Evolutionary conservation across 371 early-diverging fungal genomes (phyloP), one percentile per base, ranked within the genome.

Genomic region (Apophysomyces ossiformis): DNA sequence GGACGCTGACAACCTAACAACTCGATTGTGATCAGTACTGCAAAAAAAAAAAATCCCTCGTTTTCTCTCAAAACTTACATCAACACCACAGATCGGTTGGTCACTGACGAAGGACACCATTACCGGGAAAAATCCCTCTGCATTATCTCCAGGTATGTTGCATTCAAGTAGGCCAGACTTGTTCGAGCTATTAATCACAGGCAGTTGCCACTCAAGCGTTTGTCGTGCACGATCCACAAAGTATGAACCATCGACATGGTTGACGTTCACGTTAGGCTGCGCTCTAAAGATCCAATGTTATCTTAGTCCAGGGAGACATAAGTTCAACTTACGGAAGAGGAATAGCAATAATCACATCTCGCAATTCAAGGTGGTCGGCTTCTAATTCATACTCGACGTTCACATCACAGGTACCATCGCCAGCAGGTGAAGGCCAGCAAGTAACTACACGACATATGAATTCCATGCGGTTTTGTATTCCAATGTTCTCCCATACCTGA

Each of bases 361-460:
- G 86, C n/a, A 98, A 83, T 68, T 87, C 92, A 62, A 96, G 84
- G 37, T 85, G 81, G 43, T 86, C 78, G 57, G 83, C 82, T 71
- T 88, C 92, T 63, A 96, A 83, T 73, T 96, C 96, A 69, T 96
- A 98, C 76, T 98, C 99, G 58, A 96, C 91, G 72, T 92, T 97
- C 18, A 96, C 96, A 73, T 96, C 97, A 60, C 90, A 89, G 2
- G 88, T 81, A 2, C 97, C 97, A 69, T 87, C 87, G 57, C 91
- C 96, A 36, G 91, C 84, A 36, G 95, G 95, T 37, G 96, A 92
- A 15, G 98, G 97, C 99, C 99, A 98, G 85, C 97, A 97, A 77
- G 92, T 97, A 76, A 96, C 91, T 91, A 79, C 43, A 69, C 8
- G 18, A 13, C 47, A 37, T n/a, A 7, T 18, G 16, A 54, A 13